These are phyloP conservation scores for Fusarium coffeatum DNA, from an alignment of 2,329 filamentous ascomycete species.

Conservation along the genomic window DNA sequence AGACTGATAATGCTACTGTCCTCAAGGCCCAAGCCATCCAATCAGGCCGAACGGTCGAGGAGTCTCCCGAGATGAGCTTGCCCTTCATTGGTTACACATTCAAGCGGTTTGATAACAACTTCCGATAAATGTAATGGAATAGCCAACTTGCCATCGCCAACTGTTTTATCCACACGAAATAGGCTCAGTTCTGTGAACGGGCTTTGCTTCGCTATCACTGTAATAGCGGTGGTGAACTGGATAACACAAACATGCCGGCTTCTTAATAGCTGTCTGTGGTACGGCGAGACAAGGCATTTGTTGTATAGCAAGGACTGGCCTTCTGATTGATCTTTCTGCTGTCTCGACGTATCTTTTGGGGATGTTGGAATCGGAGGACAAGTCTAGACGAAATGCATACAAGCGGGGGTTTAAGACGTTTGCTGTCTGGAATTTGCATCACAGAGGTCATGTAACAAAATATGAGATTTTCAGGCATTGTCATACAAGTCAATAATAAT, in stretches of 20 bases:
- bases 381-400: constrained; percentile 33
- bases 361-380: constrained; percentile 19
- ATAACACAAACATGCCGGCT: constrained; percentile 7
- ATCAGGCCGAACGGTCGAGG: constrained; percentile 73
- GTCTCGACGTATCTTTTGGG: constrained; percentile 19
- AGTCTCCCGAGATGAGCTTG: constrained; percentile 93
- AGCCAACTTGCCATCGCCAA: constrained; percentile 1
- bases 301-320: constrained; percentile 8
- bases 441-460: constrained; percentile 40
- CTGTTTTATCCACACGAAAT: constrained; percentile 1
- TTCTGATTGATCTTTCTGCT: constrained; percentile 2
- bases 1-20: constrained; percentile 90
- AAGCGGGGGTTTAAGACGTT: constrained; percentile 21
- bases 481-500: constrained; percentile 35
- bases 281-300: constrained; percentile 6
- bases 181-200: constrained; percentile 39
- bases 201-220: constrained; percentile 10
- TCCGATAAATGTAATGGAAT: constrained; percentile 57
- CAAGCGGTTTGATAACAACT: constrained; percentile 90
- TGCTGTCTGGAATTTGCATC: constrained; percentile 37
- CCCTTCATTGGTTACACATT: constrained; percentile 79
- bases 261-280: constrained; percentile 9
- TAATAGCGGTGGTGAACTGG: constrained; percentile 2
- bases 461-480: constrained; percentile 35
- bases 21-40: constrained; percentile 85